Percentiles rank a stretch among this genome's conserved stretches.
These are phyloP conservation scores for Ustilago crameri DNA, from an alignment of 1,284 basidiomycete species.

Conservation along the genomic window DNA sequence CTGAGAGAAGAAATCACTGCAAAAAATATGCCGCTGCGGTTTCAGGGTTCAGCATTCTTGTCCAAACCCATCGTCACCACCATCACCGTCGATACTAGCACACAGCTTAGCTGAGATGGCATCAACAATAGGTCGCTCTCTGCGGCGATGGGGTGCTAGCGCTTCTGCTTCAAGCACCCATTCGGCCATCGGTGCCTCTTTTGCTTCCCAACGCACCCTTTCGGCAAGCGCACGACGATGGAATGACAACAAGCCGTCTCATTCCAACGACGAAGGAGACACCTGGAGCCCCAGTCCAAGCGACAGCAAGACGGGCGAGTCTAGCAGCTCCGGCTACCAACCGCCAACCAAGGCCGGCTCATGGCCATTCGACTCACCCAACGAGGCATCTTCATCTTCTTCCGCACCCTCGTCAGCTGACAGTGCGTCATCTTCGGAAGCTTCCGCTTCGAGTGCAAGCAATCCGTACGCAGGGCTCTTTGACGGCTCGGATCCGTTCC, in stretches of 20 bases:
- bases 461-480: conserved; percentile 41
- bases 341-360: conserved; percentile 17
- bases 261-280: not conserved
- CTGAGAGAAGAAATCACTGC: not conserved
- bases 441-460: conserved; percentile 6
- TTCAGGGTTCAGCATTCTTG: too few relatives aligned
- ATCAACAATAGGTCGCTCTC: too few relatives aligned
- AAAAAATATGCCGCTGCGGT: too few relatives aligned
- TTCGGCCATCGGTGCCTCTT: not conserved
- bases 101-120: too few relatives aligned
- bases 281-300: conserved; percentile 6
- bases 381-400: not conserved
- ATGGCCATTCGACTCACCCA: conserved; percentile 22
- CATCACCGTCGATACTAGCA: conserved; percentile 3
- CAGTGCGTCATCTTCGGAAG: not conserved
- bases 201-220: conserved; percentile 7
- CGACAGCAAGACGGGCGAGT: not conserved
- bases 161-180: conserved; percentile 1
- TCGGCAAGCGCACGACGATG: conserved; percentile 17
- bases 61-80: conserved; percentile 1
- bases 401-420: not conserved
- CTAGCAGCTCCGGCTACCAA: conserved; percentile 6
- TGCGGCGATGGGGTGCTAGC: not conserved
- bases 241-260: conserved; percentile 20
- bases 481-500: conserved; percentile 37